Evolutionary conservation across 2,329 filamentous ascomycete genomes (phyloP).

Genomic region (Colletotrichum sp.): DNA sequence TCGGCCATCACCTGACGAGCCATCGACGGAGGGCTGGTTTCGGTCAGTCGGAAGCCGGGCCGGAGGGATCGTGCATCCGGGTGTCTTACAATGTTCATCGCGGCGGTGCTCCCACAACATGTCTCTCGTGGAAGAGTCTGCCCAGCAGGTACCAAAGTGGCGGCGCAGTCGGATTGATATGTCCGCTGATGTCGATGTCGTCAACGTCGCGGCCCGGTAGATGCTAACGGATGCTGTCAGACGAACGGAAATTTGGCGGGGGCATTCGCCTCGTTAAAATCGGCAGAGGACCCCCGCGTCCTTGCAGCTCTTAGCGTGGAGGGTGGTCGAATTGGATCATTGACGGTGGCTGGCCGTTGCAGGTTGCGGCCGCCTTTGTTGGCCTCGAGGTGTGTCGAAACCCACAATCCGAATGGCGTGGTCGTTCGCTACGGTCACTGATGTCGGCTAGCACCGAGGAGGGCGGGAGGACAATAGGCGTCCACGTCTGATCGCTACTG

Average conservation of each 20-base stretch:
- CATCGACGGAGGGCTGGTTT: background rate
- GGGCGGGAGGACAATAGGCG: background rate
- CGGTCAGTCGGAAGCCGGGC: background rate
- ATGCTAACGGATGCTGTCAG: background rate
- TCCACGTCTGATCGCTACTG: background rate
- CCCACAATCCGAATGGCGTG: background rate
- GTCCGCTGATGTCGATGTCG: background rate
- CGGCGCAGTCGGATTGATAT: background rate
- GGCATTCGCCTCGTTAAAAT: background rate
- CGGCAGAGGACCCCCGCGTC: background rate
- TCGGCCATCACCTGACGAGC: constrained; percentile 37
- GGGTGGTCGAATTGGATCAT: background rate
- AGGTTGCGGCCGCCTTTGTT: background rate
- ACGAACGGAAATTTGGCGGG: background rate
- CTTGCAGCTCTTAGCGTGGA: background rate
- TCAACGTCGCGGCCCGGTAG: background rate
- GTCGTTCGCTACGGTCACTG: background rate
- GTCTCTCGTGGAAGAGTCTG: background rate
- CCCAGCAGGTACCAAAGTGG: background rate
- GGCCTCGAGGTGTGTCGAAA: background rate
- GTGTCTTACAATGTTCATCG: constrained; percentile 3
- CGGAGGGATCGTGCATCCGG: background rate
- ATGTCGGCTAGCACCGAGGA: background rate
- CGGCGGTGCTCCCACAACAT: background rate
- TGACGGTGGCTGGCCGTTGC: constrained; percentile 1